These are phyloP conservation scores for Amphirosellinia nigrospora DNA, from an alignment of 495 filamentous ascomycete species.

Conservation along the genomic window DNA sequence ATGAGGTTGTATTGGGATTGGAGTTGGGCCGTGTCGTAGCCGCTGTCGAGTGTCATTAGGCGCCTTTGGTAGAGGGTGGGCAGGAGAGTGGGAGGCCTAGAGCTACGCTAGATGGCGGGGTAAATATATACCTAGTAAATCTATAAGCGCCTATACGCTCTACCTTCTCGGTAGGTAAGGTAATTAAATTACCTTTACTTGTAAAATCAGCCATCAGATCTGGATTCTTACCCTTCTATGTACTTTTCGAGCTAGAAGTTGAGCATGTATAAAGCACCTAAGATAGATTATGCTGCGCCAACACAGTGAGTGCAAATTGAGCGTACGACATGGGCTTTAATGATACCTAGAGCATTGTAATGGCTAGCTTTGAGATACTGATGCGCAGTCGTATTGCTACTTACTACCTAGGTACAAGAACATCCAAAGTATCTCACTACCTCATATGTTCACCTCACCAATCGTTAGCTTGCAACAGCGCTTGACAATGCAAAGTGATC, in stretches of 20 bases:
- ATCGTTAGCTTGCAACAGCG: constrained; percentile 15
- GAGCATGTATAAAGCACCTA: background rate
- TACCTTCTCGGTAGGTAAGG: background rate
- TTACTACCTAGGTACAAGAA: no score
- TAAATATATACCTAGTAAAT: background rate
- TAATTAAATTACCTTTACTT: no score
- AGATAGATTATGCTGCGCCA: no score
- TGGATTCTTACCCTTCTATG: no score
- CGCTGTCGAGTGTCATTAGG: constrained; percentile 22
- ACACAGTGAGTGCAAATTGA: no score
- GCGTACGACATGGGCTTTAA: no score
- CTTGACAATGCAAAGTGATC: constrained; percentile 22
- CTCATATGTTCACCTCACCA: constrained; percentile 19
- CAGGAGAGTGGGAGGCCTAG: background rate
- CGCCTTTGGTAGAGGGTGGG: background rate
- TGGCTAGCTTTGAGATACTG: no score
- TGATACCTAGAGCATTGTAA: no score
- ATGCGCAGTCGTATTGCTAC: no score
- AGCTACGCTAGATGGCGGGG: constrained; percentile 20
- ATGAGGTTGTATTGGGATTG: constrained; percentile 29
- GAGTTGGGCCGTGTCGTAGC: constrained; percentile 24
- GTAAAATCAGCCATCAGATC: no score
- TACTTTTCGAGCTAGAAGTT: background rate
- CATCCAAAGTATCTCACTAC: no score
- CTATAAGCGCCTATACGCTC: constrained; percentile 15